Conservation (phyloP, 352 stramenopile genomes). For the Phytophthora nicotianae region DNA sequence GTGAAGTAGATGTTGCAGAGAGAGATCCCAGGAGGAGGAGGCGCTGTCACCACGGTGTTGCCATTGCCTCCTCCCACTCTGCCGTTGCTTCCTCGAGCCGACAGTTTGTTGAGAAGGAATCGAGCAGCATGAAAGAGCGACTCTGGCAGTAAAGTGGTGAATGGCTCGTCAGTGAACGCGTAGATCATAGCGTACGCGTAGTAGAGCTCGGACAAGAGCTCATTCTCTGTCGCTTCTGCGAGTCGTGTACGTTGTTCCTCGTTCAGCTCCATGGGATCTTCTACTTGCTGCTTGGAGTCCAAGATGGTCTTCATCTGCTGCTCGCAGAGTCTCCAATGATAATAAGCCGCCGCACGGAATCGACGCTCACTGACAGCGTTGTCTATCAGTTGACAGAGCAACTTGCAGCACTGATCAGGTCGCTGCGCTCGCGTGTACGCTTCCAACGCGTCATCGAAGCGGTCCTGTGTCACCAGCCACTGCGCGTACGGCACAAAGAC, state of each 20-base stretch:
- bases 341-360: constrained; percentile 93
- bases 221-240: constrained; percentile 59
- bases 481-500: constrained; percentile 94
- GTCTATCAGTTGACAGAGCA: constrained; percentile 90
- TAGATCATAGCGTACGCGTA: constrained; percentile 94
- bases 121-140: constrained; percentile 92
- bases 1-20: constrained; percentile 94
- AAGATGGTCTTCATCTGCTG: constrained; percentile 67
- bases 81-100: constrained; percentile 29
- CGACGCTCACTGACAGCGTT: constrained; percentile 88
- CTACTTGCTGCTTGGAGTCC: constrained; percentile 8
- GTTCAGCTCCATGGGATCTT: constrained; percentile 23
- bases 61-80: constrained; percentile 19
- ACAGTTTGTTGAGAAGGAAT: constrained; percentile 93
- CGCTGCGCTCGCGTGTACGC: constrained; percentile 86
- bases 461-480: constrained; percentile 91
- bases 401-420: constrained; percentile 78
- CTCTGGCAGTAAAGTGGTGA: constrained; percentile 92
- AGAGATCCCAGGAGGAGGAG: constrained; percentile 85
- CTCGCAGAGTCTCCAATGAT: constrained; percentile 92
- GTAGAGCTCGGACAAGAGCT: constrained; percentile 91
- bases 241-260: constrained; percentile 38
- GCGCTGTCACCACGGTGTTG: constrained; percentile 20
- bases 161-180: constrained; percentile 94
- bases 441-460: constrained; percentile 93